phyloP scores from a whole-genome alignment of 371 early-diverging fungal species.

The Circinella umbellata region DNA sequence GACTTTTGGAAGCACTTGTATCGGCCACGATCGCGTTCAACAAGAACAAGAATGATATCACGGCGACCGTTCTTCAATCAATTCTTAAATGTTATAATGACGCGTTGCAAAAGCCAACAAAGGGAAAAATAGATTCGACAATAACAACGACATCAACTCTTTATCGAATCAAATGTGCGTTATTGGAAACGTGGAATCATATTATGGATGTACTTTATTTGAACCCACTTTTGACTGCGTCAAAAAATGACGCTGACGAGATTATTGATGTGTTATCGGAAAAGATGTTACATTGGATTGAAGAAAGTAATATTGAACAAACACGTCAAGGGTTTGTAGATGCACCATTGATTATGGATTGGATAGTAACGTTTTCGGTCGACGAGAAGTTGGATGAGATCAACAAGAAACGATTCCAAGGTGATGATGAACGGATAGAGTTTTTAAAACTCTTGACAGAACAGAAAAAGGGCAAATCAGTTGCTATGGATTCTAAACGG shows the following conservation, averaged over 20 bases:
- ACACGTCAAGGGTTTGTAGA: conserved; percentile 48
- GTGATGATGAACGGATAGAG: conserved; percentile 69
- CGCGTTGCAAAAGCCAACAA: background rate
- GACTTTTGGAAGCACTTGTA: conserved; percentile 20
- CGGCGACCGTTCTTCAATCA: too few relatives aligned
- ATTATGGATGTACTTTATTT: conserved; percentile 3
- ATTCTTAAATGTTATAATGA: conserved; percentile 14
- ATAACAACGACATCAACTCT: too few relatives aligned
- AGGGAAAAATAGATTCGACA: background rate
- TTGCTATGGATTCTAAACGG: background rate
- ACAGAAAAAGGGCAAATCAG: conserved; percentile 37
- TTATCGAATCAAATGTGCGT: conserved; percentile 17
- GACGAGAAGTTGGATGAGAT: conserved; percentile 57
- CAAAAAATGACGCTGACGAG: conserved; percentile 17
- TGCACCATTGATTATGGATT: conserved; percentile 83
- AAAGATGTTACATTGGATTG: conserved; percentile 51
- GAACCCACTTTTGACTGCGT: conserved; percentile 10
- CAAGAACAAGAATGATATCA: background rate
- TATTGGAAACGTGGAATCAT: conserved; percentile 9
- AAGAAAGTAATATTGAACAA: conserved; percentile 45
- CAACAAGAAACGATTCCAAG: conserved; percentile 45
- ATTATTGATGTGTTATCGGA: conserved; percentile 42
- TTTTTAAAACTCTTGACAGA: conserved; percentile 73
- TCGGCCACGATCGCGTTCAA: conserved; percentile 9
- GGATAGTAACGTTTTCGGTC: conserved; percentile 72